A percentile compares a stretch with the other conserved stretches of the same genome.
Evolutionary conservation across 2,329 filamentous ascomycete species (phyloP).

Genomic region (Aspergillus proliferans): DNA sequence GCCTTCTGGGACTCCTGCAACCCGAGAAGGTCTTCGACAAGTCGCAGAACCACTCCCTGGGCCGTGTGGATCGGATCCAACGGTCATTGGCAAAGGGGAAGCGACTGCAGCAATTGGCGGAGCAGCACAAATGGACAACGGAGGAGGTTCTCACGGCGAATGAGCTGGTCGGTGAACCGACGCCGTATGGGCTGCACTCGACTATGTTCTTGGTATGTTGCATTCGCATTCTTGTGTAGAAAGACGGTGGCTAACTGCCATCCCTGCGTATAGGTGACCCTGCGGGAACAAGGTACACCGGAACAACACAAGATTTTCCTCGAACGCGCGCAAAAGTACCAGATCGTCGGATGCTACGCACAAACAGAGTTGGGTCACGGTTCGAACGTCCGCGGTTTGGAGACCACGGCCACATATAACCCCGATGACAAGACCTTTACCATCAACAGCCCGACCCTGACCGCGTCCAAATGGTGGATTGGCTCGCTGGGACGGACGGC

Average conservation of each 20-base stretch:
- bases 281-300: constrained; percentile 64
- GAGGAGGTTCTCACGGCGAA: constrained; percentile 61
- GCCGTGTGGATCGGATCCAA: constrained; percentile 63
- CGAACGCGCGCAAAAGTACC: constrained; percentile 60
- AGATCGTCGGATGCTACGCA: constrained; percentile 72
- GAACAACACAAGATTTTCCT: constrained; percentile 70
- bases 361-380: constrained; percentile 77
- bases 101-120: constrained; percentile 59
- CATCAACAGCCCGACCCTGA: constrained; percentile 66
- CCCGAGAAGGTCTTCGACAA: constrained; percentile 69
- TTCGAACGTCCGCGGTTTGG: constrained; percentile 66
- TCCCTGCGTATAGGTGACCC: constrained; percentile 48
- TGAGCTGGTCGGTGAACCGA: constrained; percentile 66
- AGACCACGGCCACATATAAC: constrained; percentile 70
- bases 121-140: constrained; percentile 60
- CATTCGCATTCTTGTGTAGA: background rate
- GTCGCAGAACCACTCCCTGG: constrained; percentile 68
- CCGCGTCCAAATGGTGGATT: constrained; percentile 80
- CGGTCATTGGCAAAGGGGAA: constrained; percentile 65
- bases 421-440: constrained; percentile 66
- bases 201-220: constrained; percentile 58
- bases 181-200: constrained; percentile 67
- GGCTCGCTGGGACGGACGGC: constrained; percentile 69
- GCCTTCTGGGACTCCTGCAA: constrained; percentile 59
- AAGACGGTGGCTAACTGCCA: background rate